These are phyloP conservation scores for Trichoderma aggressivum DNA, from an alignment of 2,329 filamentous ascomycete genomes.

Conservation along the genomic window DNA sequence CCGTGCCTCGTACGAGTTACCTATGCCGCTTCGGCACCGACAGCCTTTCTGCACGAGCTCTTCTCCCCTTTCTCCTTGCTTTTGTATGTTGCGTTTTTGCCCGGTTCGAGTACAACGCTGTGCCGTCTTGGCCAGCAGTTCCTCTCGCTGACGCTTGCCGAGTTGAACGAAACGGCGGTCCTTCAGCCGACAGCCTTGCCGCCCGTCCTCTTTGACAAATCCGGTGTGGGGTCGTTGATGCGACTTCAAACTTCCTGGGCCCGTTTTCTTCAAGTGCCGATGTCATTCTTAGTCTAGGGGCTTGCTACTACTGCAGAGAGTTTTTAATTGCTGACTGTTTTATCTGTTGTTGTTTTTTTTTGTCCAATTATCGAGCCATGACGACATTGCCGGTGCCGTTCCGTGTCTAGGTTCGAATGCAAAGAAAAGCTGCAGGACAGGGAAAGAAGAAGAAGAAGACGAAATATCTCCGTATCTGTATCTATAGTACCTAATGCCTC, in stretches of 20 bases:
- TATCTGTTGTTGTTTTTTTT: neutral
- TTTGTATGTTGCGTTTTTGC: no score
- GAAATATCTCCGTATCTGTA: neutral
- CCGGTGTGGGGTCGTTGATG: neutral
- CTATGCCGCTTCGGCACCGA: slow-evolving; percentile 12
- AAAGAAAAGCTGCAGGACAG: neutral
- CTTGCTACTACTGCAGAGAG: neutral
- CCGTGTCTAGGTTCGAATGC: neutral
- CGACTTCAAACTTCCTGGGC: neutral
- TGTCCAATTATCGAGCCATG: neutral
- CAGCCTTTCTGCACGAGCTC: neutral
- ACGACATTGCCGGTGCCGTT: neutral
- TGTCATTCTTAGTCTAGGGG: neutral
- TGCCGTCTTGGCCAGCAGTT: neutral
- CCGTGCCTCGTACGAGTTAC: neutral
- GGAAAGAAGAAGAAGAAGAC: neutral
- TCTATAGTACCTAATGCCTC: neutral
- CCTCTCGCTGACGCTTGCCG: neutral
- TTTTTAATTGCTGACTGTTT: neutral
- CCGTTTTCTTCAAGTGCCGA: slow-evolving; percentile 4
- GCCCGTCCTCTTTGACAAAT: neutral
- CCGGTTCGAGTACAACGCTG: neutral
- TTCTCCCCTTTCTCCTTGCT: neutral
- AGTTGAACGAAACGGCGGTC: slow-evolving; percentile 4
- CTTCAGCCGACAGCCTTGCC: slow-evolving; percentile 7